Evolutionary conservation across 129 eudicot species (phyloP).

Genomic region (Flaveria robusta): DNA sequence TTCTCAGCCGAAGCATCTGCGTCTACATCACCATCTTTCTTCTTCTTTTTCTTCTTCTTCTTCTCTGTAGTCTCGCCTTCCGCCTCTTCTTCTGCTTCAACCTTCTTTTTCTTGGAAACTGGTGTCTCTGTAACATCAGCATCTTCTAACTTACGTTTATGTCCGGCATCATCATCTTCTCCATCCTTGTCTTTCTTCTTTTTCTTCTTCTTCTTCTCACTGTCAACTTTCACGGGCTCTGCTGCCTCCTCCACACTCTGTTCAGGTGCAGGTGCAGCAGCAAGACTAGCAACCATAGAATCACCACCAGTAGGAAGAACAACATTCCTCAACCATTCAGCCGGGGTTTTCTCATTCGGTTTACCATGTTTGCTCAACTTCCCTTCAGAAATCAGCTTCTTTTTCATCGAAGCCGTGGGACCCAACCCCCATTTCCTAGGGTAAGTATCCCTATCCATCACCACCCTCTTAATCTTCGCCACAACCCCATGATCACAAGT

Average conservation of each 20-base stretch:
- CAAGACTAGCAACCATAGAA: conserved; percentile 62
- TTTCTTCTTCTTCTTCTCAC: conserved; percentile 55
- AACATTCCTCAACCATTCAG: conserved; percentile 88
- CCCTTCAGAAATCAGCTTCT: conserved; percentile 84
- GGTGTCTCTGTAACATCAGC: conserved; percentile 31
- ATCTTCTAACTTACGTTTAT: conserved; percentile 50
- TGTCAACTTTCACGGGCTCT: conserved; percentile 39
- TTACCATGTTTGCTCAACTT: conserved; percentile 88
- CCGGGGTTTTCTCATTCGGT: conserved; percentile 68
- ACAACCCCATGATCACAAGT: conserved; percentile 98
- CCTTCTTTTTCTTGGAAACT: conserved; percentile 40
- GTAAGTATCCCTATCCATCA: conserved; percentile 90
- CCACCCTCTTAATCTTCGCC: conserved; percentile 92
- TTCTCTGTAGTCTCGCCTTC: conserved; percentile 42
- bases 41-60: conserved; percentile 60
- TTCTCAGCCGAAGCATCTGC: conserved; percentile 28
- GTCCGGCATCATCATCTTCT: conserved; percentile 36
- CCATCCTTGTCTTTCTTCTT: conserved; percentile 35
- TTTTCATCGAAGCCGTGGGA: conserved; percentile 85
- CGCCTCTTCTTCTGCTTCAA: conserved; percentile 31
- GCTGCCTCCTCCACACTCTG: conserved; percentile 12
- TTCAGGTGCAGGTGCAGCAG: conserved; percentile 50
- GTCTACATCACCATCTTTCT: conserved; percentile 23
- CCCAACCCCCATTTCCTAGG: conserved; percentile 99
- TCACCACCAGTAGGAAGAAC: conserved; percentile 76